A percentile compares a stretch with the other conserved stretches of the same genome.
These are phyloP conservation scores for Salix brachista DNA, from an alignment of 345 rosid genomes.

Conservation along the genomic window DNA sequence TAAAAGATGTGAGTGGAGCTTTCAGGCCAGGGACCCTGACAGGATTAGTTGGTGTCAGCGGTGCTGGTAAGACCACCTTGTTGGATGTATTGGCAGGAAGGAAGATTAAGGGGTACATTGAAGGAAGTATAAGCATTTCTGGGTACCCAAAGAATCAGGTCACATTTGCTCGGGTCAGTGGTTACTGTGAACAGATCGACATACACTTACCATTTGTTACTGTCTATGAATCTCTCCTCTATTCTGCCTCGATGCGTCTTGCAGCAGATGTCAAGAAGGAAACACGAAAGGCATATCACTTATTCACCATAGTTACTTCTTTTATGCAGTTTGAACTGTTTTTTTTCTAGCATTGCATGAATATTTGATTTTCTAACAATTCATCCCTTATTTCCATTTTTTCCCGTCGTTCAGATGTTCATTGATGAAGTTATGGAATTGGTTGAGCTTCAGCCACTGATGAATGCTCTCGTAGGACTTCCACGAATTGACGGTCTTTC, in stretches of 20 bases:
- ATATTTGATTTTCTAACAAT: background rate
- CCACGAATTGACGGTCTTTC: constrained; percentile 63
- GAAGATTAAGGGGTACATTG: constrained; percentile 64
- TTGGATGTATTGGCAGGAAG: constrained; percentile 77
- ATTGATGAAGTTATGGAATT: constrained; percentile 65
- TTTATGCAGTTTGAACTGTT: too few relatives aligned
- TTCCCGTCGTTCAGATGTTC: constrained; percentile 36
- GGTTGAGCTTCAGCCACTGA: constrained; percentile 43
- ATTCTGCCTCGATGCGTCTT: constrained; percentile 81
- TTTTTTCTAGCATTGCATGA: background rate
- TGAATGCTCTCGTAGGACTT: constrained; percentile 42
- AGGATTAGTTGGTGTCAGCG: constrained; percentile 75
- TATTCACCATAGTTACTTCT: background rate
- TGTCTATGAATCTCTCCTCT: constrained; percentile 62
- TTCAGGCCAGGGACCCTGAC: constrained; percentile 77
- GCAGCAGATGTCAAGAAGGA: constrained; percentile 37
- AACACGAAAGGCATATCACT: constrained; percentile 35
- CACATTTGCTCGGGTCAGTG: constrained; percentile 72
- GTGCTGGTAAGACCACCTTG: constrained; percentile 86
- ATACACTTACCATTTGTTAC: constrained; percentile 78
- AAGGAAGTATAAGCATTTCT: constrained; percentile 64
- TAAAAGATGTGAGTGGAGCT: constrained; percentile 63
- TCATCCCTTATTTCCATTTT: background rate
- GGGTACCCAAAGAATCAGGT: constrained; percentile 74
- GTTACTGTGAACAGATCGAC: constrained; percentile 82